Evolutionary conservation across 2,329 filamentous ascomycete species (phyloP).

Genomic region (Mycosphaerella arachidis): DNA sequence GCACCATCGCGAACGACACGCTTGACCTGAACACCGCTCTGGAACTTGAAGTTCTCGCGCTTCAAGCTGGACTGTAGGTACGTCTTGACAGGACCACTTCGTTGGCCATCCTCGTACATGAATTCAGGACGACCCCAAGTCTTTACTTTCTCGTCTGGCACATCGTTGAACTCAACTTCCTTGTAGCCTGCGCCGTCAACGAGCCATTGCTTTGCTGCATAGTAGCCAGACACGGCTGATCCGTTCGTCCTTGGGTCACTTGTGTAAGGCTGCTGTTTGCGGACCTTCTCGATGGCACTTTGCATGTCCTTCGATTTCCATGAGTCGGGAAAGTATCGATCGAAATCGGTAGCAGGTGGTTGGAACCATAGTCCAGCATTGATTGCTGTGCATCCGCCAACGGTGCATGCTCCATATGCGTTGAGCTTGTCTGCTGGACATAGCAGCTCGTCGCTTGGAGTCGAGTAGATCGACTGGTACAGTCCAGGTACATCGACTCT

Average conservation of each 20-base stretch:
- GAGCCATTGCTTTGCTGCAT: constrained; percentile 48
- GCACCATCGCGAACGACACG: constrained; percentile 51
- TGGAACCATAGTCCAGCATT: constrained; percentile 58
- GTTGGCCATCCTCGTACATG: constrained; percentile 42
- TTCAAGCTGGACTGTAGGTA: constrained; percentile 48
- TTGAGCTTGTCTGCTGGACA: constrained; percentile 42
- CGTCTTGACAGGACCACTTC: constrained; percentile 43
- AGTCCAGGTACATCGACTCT: constrained; percentile 53
- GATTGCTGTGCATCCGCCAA: constrained; percentile 58
- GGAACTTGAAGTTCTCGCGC: constrained; percentile 52
- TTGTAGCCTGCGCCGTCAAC: constrained; percentile 47
- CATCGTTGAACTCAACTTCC: constrained; percentile 46
- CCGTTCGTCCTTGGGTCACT: constrained; percentile 57
- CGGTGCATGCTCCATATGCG: constrained; percentile 43
- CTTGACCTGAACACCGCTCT: constrained; percentile 49
- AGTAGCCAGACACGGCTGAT: constrained; percentile 47
- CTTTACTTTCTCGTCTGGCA: constrained; percentile 49
- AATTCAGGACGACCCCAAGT: constrained; percentile 41
- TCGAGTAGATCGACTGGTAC: constrained; percentile 49
- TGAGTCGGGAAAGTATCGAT: constrained; percentile 49
- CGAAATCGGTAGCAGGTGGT: constrained; percentile 57
- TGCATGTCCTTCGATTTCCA: constrained; percentile 51
- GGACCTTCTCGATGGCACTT: constrained; percentile 44
- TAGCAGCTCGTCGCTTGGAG: constrained; percentile 36
- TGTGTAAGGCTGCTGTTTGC: constrained; percentile 50